Conservation (phyloP, 331 rosid genomes). For the Erythrophleum ivorense region DNA sequence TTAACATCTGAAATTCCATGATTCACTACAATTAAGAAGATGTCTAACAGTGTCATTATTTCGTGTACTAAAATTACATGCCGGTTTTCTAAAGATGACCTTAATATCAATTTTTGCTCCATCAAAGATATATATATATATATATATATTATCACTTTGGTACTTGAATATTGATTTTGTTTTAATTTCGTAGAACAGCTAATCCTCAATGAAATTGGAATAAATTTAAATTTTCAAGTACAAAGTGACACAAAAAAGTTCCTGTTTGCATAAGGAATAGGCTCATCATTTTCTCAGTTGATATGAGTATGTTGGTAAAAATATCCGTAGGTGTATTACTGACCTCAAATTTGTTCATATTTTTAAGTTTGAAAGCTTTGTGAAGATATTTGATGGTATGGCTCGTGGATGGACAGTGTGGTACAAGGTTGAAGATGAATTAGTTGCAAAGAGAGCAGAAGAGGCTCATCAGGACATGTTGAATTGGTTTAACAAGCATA, state of each 20-base stretch:
- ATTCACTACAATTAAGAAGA: background rate
- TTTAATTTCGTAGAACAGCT: no score
- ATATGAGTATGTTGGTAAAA: background rate
- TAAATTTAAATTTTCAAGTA: no score
- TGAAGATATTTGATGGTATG: conserved; percentile 27
- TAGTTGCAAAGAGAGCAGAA: conserved; percentile 32
- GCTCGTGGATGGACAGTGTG: conserved; percentile 36
- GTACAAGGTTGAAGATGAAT: conserved; percentile 33
- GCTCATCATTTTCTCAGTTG: conserved; percentile 1
- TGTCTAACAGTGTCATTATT: background rate
- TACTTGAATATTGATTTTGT: no score
- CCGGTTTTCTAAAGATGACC: no score
- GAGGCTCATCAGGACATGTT: conserved; percentile 37
- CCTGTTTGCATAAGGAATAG: no score
- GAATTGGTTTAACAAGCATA: conserved; percentile 33
- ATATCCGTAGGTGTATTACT: background rate
- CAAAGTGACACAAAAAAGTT: no score
- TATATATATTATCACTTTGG: no score
- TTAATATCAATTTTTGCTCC: no score
- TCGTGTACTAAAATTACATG: no score
- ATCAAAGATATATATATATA: no score
- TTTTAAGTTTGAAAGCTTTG: conserved; percentile 28
- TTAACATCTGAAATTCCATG: background rate
- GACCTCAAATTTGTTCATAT: background rate
- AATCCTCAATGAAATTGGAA: no score